phyloP scores from a whole-genome alignment of 192 early-diverging fungal species.

The Coemansia pectinata region DNA sequence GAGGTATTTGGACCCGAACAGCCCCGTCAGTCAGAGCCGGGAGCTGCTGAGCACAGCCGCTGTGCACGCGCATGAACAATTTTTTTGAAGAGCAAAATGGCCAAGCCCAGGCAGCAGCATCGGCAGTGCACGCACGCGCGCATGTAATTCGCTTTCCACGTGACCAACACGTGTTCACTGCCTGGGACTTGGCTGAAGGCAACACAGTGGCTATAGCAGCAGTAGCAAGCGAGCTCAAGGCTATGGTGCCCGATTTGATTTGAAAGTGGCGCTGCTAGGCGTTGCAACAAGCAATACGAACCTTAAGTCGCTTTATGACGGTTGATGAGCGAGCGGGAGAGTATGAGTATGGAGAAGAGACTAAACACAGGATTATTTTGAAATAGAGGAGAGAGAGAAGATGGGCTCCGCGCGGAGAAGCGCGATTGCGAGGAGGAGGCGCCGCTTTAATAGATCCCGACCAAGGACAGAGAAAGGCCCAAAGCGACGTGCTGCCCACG shows the following conservation, averaged over 20 bases:
- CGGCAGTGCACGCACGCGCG: conserved; percentile 2
- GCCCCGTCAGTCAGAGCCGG: neutral
- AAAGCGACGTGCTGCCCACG: conserved; percentile 3
- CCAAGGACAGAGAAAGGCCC: neutral
- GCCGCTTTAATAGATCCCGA: neutral
- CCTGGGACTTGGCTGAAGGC: neutral
- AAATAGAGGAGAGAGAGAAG: conserved; percentile 14
- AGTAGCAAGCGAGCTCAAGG: neutral
- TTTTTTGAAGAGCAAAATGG: neutral
- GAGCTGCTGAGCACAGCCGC: neutral
- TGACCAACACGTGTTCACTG: neutral
- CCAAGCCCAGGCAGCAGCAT: neutral
- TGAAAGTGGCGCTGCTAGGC: neutral
- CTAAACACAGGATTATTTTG: neutral
- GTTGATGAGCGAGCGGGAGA: neutral
- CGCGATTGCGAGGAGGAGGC: neutral
- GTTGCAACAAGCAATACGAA: neutral
- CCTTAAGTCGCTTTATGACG: neutral
- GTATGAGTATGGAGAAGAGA: neutral
- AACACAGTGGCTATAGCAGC: neutral
- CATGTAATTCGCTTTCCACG: neutral
- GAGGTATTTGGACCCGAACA: neutral
- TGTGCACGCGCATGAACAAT: neutral
- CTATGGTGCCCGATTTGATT: neutral
- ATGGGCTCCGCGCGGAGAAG: neutral